Evolutionary conservation across 306 rosid species (phyloP).

Genomic region (Hylodesmum podocarpum): DNA sequence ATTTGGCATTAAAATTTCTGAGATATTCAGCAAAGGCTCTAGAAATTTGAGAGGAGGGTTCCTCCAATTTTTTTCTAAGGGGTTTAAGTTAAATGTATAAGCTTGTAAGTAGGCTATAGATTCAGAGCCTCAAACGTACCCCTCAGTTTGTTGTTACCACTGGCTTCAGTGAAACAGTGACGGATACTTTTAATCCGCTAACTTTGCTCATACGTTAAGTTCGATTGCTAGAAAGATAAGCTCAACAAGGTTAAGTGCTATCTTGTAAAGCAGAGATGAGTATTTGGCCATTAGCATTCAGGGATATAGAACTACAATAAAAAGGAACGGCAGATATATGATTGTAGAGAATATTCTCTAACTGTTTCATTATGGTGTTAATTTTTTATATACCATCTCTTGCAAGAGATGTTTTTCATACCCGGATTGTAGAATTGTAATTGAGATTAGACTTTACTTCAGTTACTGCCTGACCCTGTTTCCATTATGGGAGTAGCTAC

Average conservation of each 20-base stretch:
- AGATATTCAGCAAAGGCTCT: not conserved
- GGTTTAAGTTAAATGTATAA: not conserved
- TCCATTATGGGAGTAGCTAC: not conserved
- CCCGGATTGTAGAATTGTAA: not conserved
- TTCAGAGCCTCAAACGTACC: not conserved
- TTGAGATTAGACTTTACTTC: not conserved
- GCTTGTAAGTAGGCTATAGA: not conserved
- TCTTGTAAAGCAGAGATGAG: not conserved
- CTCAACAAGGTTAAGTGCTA: not conserved
- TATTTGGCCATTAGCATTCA: not conserved
- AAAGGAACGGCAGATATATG: not conserved
- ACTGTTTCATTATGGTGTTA: not conserved
- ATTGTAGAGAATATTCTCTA: conserved; percentile 5
- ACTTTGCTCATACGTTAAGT: not conserved
- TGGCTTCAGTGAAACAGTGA: conserved; percentile 7
- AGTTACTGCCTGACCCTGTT: not conserved
- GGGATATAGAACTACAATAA: not conserved
- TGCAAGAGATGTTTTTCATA: not conserved
- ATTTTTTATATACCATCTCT: not conserved
- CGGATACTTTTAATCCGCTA: not conserved
- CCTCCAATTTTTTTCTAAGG: not conserved
- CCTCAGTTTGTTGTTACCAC: not conserved
- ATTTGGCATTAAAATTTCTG: not conserved
- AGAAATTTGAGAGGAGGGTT: conserved; percentile 1
- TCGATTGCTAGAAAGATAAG: not conserved